Evolutionary conservation across 2,329 filamentous ascomycete species (phyloP).

Genomic region (Bipolaris bicolor): DNA sequence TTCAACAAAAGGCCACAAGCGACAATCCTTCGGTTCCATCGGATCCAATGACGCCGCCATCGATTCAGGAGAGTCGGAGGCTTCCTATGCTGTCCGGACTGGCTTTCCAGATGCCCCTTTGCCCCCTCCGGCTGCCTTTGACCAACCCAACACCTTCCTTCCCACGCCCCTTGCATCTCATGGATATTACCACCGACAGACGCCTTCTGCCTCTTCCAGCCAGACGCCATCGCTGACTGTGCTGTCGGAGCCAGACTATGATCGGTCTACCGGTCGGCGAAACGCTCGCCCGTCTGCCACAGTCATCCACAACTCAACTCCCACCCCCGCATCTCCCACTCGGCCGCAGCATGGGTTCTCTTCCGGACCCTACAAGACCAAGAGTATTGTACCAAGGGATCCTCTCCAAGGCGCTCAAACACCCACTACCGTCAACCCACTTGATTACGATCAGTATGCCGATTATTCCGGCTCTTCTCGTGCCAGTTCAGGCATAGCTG

Average conservation of each 20-base stretch:
- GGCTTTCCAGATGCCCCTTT: constrained; percentile 41
- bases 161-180: constrained; percentile 27
- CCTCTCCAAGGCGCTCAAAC: constrained; percentile 17
- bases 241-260: constrained; percentile 39
- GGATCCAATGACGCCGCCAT: constrained; percentile 33
- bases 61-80: constrained; percentile 41
- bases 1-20: constrained; percentile 30
- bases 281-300: constrained; percentile 30
- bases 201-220: constrained; percentile 39
- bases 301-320: constrained; percentile 36
- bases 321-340: constrained; percentile 27
- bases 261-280: constrained; percentile 33
- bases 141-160: constrained; percentile 27
- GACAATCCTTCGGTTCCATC: constrained; percentile 34
- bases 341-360: constrained; percentile 19
- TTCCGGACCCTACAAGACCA: constrained; percentile 29
- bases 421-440: constrained; percentile 19
- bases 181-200: constrained; percentile 33
- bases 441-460: constrained; percentile 32
- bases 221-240: constrained; percentile 38
- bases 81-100: constrained; percentile 39
- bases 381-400: constrained; percentile 26
- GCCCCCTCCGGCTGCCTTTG: constrained; percentile 22
- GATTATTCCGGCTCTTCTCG: constrained; percentile 29
- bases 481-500: constrained; percentile 28